Conservation (phyloP, 2,329 filamentous ascomycete genomes). For the Penicillium sp. region DNA sequence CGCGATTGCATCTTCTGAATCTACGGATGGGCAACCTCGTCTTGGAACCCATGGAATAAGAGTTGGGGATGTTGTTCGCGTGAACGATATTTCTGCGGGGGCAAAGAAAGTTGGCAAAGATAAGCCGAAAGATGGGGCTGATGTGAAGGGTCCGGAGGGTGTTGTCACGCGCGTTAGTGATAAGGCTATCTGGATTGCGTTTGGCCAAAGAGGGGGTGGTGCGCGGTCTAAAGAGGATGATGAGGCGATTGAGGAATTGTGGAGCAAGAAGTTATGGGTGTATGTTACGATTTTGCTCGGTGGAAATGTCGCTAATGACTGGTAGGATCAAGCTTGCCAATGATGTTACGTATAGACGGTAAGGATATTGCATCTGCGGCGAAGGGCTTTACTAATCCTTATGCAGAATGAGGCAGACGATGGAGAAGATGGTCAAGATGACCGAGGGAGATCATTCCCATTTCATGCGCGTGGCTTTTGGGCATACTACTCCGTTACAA, state of each 20-base stretch:
- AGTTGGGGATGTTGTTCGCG: constrained; percentile 50
- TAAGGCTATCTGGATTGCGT: constrained; percentile 46
- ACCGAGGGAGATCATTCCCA: constrained; percentile 56
- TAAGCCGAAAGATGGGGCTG: constrained; percentile 35
- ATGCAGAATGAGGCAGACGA: constrained; percentile 62
- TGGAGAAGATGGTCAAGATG: constrained; percentile 59
- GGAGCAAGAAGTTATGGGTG: constrained; percentile 63
- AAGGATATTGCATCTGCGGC: constrained; percentile 16
- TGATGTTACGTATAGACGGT: constrained; percentile 66
- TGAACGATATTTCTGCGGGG: constrained; percentile 37
- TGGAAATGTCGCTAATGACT: constrained; percentile 9
- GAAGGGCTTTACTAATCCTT: constrained; percentile 5
- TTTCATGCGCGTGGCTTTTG: constrained; percentile 63
- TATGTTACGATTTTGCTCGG: constrained; percentile 41
- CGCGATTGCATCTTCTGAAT: constrained; percentile 55
- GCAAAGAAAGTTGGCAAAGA: constrained; percentile 31
- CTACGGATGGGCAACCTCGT: constrained; percentile 40
- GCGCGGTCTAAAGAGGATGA: constrained; percentile 40
- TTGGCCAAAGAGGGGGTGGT: constrained; percentile 41
- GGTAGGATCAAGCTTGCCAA: constrained; percentile 65
- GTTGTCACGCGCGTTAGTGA: constrained; percentile 49
- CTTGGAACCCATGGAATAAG: constrained; percentile 49
- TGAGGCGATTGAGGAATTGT: constrained; percentile 51
- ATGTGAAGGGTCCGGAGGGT: constrained; percentile 39
- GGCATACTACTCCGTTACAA: constrained; percentile 55